phyloP scores from a whole-genome alignment of 176 grass and related monocot genomes.

The Juncus effusus region DNA sequence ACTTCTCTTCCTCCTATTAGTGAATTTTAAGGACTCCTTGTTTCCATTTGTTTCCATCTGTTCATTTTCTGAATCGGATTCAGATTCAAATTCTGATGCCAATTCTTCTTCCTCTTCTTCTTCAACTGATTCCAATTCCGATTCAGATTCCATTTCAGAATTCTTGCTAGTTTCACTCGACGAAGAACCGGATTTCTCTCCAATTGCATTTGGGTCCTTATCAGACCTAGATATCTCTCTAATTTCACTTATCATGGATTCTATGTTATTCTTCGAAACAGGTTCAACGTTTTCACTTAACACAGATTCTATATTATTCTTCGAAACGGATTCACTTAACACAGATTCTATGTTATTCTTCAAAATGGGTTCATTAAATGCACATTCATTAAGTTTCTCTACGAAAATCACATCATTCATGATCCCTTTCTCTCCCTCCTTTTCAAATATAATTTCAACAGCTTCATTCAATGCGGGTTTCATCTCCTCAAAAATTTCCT shows the following conservation, averaged over 20 bases:
- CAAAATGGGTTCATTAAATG: conserved; percentile 6
- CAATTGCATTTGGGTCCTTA: background rate
- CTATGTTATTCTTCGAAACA: conserved; percentile 18
- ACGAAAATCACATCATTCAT: conserved; percentile 21
- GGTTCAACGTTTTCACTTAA: conserved; percentile 25
- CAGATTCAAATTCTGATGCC: conserved; percentile 29
- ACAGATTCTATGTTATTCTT: conserved; percentile 4
- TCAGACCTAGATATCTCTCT: conserved; percentile 18
- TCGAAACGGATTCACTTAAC: conserved; percentile 15
- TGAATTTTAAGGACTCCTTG: conserved; percentile 22
- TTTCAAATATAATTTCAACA: conserved; percentile 33
- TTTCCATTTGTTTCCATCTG: conserved; percentile 28
- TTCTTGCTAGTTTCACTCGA: conserved; percentile 4
- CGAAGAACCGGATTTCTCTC: background rate
- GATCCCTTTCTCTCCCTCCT: conserved; percentile 19
- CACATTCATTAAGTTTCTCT: conserved; percentile 18
- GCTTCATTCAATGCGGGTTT: conserved; percentile 23
- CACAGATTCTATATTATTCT: conserved; percentile 22
- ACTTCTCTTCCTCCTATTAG: conserved; percentile 35
- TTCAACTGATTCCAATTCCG: conserved; percentile 16
- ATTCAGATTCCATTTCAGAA: conserved; percentile 16
- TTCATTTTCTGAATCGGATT: conserved; percentile 36
- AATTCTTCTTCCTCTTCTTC: conserved; percentile 25
- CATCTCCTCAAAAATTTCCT: conserved; percentile 24
- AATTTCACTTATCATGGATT: conserved; percentile 15